phyloP scores from a whole-genome alignment of 179 eudicot species.

The Beta corolliflora region DNA sequence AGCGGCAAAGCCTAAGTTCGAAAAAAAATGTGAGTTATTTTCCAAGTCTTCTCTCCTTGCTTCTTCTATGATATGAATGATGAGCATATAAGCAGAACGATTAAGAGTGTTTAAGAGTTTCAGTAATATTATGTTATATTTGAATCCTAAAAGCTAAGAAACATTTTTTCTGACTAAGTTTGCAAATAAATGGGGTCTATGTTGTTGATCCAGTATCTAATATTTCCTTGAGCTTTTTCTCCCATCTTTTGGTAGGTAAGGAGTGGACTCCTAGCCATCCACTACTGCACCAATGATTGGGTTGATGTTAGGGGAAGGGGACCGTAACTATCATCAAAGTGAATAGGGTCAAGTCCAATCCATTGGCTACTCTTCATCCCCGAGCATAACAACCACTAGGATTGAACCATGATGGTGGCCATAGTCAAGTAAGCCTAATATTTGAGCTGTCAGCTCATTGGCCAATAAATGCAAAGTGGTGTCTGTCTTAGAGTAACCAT shows the following conservation, averaged over 20 bases:
- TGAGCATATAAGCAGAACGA: not conserved
- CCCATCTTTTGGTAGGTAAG: slow-evolving; percentile 6
- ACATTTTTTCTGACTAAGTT: not conserved
- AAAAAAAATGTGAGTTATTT: slow-evolving; percentile 53
- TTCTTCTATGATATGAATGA: slow-evolving; percentile 1
- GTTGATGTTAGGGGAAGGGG: slow-evolving; percentile 7
- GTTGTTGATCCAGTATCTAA: not conserved
- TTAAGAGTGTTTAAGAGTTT: not conserved
- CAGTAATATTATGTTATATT: not conserved
- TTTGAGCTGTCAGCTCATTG: not conserved
- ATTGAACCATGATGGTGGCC: not conserved
- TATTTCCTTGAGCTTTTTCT: not conserved
- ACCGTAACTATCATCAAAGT: not conserved
- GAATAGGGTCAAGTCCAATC: not conserved
- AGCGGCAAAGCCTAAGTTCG: slow-evolving; percentile 48
- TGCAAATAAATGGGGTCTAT: not conserved
- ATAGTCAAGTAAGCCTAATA: not conserved
- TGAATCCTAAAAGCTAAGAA: slow-evolving; percentile 5
- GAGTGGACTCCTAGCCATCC: not conserved
- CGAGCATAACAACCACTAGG: not conserved
- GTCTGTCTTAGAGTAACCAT: not conserved
- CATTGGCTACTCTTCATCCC: not conserved
- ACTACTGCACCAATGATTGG: not conserved
- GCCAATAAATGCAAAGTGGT: not conserved
- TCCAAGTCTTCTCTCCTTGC: not conserved